Conservation (phyloP, 768 basidiomycete genomes). For the Mycena venus region DNA sequence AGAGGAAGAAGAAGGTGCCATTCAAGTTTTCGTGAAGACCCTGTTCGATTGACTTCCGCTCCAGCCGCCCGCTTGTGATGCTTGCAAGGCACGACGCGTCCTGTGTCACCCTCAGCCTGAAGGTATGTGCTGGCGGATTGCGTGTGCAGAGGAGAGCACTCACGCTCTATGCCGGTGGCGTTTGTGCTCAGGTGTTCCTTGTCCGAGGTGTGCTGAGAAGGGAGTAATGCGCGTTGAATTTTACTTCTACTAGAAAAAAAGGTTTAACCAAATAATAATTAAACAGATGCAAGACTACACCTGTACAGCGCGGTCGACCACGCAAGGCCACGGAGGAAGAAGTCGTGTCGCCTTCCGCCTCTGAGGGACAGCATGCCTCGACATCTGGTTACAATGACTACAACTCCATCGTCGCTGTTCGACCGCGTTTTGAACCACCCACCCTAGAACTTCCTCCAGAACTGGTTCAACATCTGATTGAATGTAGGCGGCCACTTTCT, state of each 20-base stretch:
- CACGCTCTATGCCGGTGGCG: neutral
- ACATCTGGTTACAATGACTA: neutral
- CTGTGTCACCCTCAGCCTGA: slow-evolving; percentile 16
- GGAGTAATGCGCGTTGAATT: neutral
- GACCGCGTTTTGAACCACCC: neutral
- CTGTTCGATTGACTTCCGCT: neutral
- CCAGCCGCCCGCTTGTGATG: slow-evolving; percentile 20
- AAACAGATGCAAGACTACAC: slow-evolving; percentile 24
- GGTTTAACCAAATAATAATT: too few relatives aligned
- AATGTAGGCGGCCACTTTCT: neutral
- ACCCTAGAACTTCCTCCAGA: neutral
- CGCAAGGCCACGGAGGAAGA: neutral
- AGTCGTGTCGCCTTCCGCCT: neutral
- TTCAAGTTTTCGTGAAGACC: neutral
- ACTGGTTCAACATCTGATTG: slow-evolving; percentile 6
- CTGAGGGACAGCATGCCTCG: neutral
- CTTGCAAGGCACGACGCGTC: slow-evolving; percentile 14
- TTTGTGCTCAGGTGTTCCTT: neutral
- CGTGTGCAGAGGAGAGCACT: neutral
- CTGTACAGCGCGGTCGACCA: slow-evolving; percentile 18
- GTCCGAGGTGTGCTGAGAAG: slow-evolving; percentile 24
- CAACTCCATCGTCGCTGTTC: neutral
- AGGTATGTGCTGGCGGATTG: neutral
- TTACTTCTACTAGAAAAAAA: too few relatives aligned
- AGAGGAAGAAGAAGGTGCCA: neutral